A percentile compares a stretch with the other conserved stretches of the same genome.
These are phyloP conservation scores for Microcos paniculata DNA, from an alignment of 345 rosid species.

Conservation along the genomic window DNA sequence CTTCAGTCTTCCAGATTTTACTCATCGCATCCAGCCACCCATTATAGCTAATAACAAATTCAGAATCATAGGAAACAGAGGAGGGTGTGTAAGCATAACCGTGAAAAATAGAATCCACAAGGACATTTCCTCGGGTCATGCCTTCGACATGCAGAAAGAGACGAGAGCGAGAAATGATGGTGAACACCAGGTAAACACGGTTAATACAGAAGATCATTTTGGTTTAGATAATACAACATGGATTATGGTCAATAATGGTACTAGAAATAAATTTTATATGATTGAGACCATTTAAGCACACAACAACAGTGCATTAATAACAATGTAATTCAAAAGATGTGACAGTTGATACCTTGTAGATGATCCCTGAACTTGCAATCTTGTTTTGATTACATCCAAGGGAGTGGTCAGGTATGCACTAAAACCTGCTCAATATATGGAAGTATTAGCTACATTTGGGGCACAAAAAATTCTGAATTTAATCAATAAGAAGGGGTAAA, in stretches of 20 bases:
- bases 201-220: not conserved
- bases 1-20: conserved; percentile 71
- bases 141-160: not conserved
- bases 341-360: conserved; percentile 51
- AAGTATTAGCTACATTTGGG: not conserved
- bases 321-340: not conserved
- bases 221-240: not conserved
- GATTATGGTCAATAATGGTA: not conserved
- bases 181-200: not conserved
- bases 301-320: not conserved
- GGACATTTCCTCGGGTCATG: not conserved
- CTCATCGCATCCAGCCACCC: conserved; percentile 80
- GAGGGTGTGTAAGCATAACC: not conserved
- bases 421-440: conserved; percentile 49
- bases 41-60: conserved; percentile 45
- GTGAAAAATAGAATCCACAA: too few species aligned
- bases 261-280: not conserved
- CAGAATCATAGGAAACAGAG: not conserved
- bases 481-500: not conserved
- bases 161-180: not conserved
- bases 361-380: conserved; percentile 92
- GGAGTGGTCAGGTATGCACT: conserved; percentile 93
- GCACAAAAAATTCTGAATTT: not conserved
- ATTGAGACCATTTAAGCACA: not conserved
- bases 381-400: conserved; percentile 85